phyloP scores from a whole-genome alignment of 306 rosid genomes.

The Echinosophora koreensis region DNA sequence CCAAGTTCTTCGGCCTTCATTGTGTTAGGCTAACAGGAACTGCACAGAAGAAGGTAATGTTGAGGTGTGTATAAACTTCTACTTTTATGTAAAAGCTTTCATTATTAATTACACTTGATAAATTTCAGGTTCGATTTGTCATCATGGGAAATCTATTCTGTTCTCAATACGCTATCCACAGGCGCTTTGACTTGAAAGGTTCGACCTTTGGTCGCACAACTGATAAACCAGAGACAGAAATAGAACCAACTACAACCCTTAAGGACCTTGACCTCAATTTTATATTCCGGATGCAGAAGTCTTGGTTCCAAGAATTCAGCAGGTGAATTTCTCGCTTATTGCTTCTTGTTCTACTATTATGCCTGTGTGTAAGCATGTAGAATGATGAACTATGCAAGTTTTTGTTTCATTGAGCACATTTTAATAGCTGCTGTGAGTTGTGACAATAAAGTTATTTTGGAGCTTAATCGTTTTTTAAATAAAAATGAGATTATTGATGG shows the following conservation, averaged over 20 bases:
- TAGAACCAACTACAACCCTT: conserved; percentile 86
- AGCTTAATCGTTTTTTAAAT: not conserved
- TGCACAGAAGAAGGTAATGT: conserved; percentile 84
- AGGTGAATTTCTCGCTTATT: conserved; percentile 52
- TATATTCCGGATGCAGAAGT: conserved; percentile 81
- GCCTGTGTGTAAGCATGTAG: not conserved
- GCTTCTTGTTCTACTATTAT: not conserved
- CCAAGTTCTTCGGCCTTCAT: conserved; percentile 91
- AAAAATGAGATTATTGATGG: conserved; percentile 1
- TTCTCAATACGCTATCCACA: conserved; percentile 72
- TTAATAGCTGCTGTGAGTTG: not conserved
- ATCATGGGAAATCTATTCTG: conserved; percentile 97
- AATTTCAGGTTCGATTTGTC: conserved; percentile 87
- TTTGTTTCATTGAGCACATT: conserved; percentile 13
- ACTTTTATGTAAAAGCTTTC: conserved; percentile 2
- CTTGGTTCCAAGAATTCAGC: conserved; percentile 89
- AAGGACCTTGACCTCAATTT: conserved; percentile 92
- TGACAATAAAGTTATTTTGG: not conserved
- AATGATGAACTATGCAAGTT: not conserved
- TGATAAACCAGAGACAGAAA: conserved; percentile 77
- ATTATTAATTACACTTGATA: conserved; percentile 25
- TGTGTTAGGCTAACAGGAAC: conserved; percentile 84
- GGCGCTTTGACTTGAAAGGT: conserved; percentile 94
- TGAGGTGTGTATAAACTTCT: conserved; percentile 21
- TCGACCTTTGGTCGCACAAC: conserved; percentile 91